phyloP scores from a whole-genome alignment of 2,329 filamentous ascomycete species.

The Phyllosticta capitalensis region DNA sequence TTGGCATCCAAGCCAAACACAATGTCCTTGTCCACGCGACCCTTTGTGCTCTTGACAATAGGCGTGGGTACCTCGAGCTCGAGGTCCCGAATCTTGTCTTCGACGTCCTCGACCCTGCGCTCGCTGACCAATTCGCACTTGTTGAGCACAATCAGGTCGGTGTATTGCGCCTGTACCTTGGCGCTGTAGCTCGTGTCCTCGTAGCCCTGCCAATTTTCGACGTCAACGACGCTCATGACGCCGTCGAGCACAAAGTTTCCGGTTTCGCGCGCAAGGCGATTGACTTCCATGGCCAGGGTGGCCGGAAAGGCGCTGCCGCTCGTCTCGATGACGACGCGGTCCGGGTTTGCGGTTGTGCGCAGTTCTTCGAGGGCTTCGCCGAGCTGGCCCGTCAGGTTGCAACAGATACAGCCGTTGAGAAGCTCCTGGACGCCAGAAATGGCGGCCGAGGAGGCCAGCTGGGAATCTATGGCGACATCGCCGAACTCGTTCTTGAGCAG shows the following conservation, averaged over 20 bases:
- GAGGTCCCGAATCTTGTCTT: conserved; percentile 71
- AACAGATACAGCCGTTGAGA: conserved; percentile 96
- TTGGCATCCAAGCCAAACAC: conserved; percentile 83
- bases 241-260: conserved; percentile 69
- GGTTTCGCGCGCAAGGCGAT: conserved; percentile 63
- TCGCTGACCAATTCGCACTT: conserved; percentile 80
- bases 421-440: conserved; percentile 88
- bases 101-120: conserved; percentile 62
- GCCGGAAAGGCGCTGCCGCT: conserved; percentile 74
- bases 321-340: conserved; percentile 91
- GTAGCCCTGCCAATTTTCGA: conserved; percentile 91
- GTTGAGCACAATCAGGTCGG: conserved; percentile 83
- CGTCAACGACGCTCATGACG: conserved; percentile 81
- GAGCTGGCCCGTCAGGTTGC: conserved; percentile 91
- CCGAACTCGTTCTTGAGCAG: conserved; percentile 98
- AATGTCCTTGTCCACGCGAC: conserved; percentile 66
- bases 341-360: conserved; percentile 50
- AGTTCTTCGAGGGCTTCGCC: conserved; percentile 71
- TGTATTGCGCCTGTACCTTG: conserved; percentile 78
- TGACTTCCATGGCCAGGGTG: conserved; percentile 83
- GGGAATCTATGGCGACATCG: conserved; percentile 85
- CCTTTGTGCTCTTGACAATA: conserved; percentile 76
- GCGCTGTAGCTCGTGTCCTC: conserved; percentile 86
- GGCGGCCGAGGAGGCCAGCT: conserved; percentile 71
- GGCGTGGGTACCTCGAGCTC: conserved; percentile 65